Percentiles rank a stretch among this genome's conserved stretches.
phyloP scores from a whole-genome alignment of 331 rosid genomes.

The Cydonia oblonga region DNA sequence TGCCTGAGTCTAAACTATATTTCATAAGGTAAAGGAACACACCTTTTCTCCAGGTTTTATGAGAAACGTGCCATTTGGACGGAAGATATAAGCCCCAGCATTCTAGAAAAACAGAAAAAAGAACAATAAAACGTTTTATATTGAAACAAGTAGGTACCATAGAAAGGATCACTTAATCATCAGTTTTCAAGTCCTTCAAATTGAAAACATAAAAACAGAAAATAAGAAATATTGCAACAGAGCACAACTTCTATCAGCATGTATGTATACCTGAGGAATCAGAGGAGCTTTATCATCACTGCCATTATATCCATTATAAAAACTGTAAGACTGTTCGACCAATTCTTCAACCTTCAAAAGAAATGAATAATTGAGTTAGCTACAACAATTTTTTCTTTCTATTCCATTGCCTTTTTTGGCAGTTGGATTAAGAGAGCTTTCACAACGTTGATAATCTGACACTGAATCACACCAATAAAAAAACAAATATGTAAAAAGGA shows the following conservation, averaged over 20 bases:
- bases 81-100: constrained; percentile 46
- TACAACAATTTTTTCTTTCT: neutral
- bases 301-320: constrained; percentile 37
- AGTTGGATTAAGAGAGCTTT: neutral
- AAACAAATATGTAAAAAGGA: neutral
- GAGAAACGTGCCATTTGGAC: constrained; percentile 49
- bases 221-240: neutral
- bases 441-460: neutral
- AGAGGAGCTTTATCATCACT: constrained; percentile 30
- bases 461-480: neutral
- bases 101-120: constrained; percentile 16
- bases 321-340: constrained; percentile 37
- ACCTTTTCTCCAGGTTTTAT: constrained; percentile 55
- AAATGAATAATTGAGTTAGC: constrained; percentile 8
- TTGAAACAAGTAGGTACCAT: neutral
- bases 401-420: neutral
- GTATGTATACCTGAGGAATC: constrained; percentile 38
- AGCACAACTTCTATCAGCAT: neutral
- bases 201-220: neutral
- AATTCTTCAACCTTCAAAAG: constrained; percentile 33
- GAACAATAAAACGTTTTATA: neutral
- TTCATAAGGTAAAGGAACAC: constrained; percentile 12
- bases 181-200: neutral
- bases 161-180: neutral
- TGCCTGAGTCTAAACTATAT: neutral